Evolutionary conservation across 139 green algal species (phyloP).

Genomic region (Asterochloris erici): DNA sequence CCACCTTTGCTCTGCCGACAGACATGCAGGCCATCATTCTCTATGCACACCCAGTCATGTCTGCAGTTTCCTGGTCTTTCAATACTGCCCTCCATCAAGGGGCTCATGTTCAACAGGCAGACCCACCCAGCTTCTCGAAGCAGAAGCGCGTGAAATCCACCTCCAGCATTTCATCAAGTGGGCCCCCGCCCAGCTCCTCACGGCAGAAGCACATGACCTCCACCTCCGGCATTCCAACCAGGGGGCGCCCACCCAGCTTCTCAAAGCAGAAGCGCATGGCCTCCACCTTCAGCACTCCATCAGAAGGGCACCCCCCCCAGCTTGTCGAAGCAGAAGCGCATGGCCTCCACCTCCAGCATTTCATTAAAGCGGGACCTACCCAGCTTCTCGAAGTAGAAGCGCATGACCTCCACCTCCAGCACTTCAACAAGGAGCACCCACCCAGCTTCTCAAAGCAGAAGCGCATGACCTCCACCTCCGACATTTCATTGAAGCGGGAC

Average conservation of each 20-base stretch:
- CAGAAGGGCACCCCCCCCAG: constrained; percentile 71
- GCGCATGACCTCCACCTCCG: constrained; percentile 86
- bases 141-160: constrained; percentile 88
- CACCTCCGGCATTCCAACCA: too few species aligned
- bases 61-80: too few species aligned
- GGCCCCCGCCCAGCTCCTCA: constrained; percentile 80
- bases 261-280: constrained; percentile 88
- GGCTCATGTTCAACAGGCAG: too few species aligned
- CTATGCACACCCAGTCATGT: too few species aligned
- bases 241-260: constrained; percentile 70
- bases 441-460: constrained; percentile 89
- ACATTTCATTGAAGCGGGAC: too few species aligned
- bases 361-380: too few species aligned
- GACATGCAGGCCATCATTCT: too few species aligned
- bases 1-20: too few species aligned
- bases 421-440: too few species aligned
- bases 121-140: constrained; percentile 83
- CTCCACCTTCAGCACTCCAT: constrained; percentile 77
- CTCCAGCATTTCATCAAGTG: too few species aligned
- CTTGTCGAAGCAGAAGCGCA: constrained; percentile 86
- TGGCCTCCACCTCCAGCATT: constrained; percentile 82
- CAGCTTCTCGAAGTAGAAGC: constrained; percentile 86
- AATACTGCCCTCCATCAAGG: too few species aligned
- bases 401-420: constrained; percentile 86
- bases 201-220: constrained; percentile 89